Evolutionary conservation across 2,329 filamentous ascomycete genomes (phyloP).

Genomic region (Claviceps paspali): DNA sequence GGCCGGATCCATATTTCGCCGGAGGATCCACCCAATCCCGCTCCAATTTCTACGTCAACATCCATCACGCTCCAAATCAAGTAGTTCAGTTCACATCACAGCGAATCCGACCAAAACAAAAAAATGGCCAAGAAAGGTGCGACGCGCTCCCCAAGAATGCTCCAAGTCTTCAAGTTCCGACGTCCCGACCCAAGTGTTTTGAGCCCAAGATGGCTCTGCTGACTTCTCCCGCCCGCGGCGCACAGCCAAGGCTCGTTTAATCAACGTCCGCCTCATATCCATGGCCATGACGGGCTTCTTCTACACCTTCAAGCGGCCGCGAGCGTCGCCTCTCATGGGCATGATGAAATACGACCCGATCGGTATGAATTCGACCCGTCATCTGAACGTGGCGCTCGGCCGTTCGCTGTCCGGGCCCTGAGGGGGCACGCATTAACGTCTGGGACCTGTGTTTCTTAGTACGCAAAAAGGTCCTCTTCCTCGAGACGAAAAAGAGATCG

Average conservation of each 20-base stretch:
- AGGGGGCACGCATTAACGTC: neutral
- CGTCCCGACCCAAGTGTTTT: neutral
- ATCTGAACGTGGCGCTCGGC: neutral
- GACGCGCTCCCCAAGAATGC: no score
- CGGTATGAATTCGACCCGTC: conserved; percentile 35
- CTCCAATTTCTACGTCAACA: neutral
- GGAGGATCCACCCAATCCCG: neutral
- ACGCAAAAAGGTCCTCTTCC: conserved; percentile 86
- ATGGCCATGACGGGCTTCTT: conserved; percentile 99
- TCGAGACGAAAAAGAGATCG: conserved; percentile 75
- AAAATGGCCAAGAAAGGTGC: conserved; percentile 15
- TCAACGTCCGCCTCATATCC: conserved; percentile 85
- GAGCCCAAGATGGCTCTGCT: conserved; percentile 5
- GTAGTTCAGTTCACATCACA: no score
- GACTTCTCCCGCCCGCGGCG: neutral
- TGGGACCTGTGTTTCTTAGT: conserved; percentile 37
- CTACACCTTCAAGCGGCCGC: conserved; percentile 75
- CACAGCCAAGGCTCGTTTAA: conserved; percentile 75
- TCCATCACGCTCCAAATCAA: no score
- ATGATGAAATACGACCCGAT: conserved; percentile 99
- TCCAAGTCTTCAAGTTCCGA: no score
- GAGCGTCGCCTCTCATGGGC: conserved; percentile 69
- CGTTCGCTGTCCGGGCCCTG: neutral
- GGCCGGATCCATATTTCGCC: conserved; percentile 8
- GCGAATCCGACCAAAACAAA: neutral